These are phyloP conservation scores for Hericium alpestre DNA, from an alignment of 768 basidiomycete species.

Conservation along the genomic window DNA sequence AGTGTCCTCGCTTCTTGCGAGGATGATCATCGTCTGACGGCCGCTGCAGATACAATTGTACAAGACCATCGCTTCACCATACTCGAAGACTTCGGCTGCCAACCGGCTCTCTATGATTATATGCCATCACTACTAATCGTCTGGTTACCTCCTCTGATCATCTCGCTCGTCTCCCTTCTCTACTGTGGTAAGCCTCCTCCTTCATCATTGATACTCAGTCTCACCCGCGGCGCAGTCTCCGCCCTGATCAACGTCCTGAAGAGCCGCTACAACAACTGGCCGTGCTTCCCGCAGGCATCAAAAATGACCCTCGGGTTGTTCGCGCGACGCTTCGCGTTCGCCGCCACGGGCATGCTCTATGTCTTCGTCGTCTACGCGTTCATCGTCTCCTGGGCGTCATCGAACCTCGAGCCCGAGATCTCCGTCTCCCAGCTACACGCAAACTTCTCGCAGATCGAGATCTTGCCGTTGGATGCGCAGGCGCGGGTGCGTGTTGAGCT, in stretches of 20 bases:
- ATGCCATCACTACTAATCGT: slow-evolving; percentile 10
- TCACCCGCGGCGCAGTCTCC: slow-evolving; percentile 4
- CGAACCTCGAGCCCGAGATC: slow-evolving; percentile 6
- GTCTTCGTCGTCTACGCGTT: slow-evolving; percentile 3
- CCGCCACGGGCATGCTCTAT: slow-evolving; percentile 8
- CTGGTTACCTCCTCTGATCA: slow-evolving; percentile 12
- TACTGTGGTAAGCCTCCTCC: slow-evolving; percentile 8
- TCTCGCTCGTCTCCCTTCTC: slow-evolving; percentile 5
- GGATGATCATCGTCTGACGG: background rate
- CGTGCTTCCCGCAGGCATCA: slow-evolving; percentile 2
- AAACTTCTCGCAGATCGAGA: slow-evolving; percentile 3
- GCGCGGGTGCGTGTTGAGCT: slow-evolving; percentile 4
- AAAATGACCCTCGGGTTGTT: slow-evolving; percentile 9
- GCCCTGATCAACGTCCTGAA: slow-evolving; percentile 9
- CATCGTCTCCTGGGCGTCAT: slow-evolving; percentile 3
- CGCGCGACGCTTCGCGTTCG: slow-evolving; percentile 6
- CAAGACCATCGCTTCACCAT: slow-evolving; percentile 12
- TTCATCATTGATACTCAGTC: background rate
- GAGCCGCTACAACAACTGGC: slow-evolving; percentile 2
- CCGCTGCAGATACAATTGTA: slow-evolving; percentile 8
- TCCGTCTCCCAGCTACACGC: slow-evolving; percentile 8
- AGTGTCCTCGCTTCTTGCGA: background rate
- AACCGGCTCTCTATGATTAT: slow-evolving; percentile 10
- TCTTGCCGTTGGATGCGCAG: background rate
- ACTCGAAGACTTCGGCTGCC: slow-evolving; percentile 12